These are phyloP conservation scores for Phytopythium kandeliae DNA, from an alignment of 352 stramenopile genomes.

Conservation along the genomic window DNA sequence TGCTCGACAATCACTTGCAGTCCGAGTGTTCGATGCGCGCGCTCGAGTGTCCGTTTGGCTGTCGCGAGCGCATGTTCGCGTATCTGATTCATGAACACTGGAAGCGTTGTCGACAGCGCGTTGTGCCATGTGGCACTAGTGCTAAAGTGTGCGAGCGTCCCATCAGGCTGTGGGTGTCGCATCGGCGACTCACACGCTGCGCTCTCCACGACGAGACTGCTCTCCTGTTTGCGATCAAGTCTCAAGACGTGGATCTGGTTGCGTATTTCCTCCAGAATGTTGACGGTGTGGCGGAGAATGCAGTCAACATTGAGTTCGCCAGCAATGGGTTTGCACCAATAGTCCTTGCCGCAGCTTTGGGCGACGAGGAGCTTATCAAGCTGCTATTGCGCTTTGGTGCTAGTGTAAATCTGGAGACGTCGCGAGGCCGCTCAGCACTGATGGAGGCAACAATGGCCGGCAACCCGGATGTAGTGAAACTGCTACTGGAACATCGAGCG, in stretches of 20 bases:
- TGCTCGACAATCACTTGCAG: slow-evolving; percentile 35
- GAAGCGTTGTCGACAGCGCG: slow-evolving; percentile 55
- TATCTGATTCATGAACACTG: slow-evolving; percentile 58
- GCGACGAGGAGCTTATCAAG: slow-evolving; percentile 40
- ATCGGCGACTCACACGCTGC: slow-evolving; percentile 36
- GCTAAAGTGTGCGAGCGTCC: slow-evolving; percentile 43
- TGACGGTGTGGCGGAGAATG: slow-evolving; percentile 11
- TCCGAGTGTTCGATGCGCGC: slow-evolving; percentile 49
- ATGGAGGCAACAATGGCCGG: slow-evolving; percentile 50
- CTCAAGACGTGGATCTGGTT: slow-evolving; percentile 50
- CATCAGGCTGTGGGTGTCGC: slow-evolving; percentile 51
- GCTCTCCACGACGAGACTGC: slow-evolving; percentile 42
- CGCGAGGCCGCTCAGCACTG: slow-evolving; percentile 52
- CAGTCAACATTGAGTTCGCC: slow-evolving; percentile 51
- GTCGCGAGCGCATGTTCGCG: slow-evolving; percentile 45
- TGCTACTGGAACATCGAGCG: slow-evolving; percentile 60
- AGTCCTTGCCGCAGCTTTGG: slow-evolving; percentile 38
- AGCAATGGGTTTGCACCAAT: slow-evolving; percentile 62
- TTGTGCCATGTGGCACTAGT: slow-evolving; percentile 53
- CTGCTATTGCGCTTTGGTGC: slow-evolving; percentile 57
- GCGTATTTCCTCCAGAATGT: slow-evolving; percentile 57
- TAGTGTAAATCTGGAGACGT: slow-evolving; percentile 66
- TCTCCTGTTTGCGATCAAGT: slow-evolving; percentile 59
- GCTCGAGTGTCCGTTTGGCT: slow-evolving; percentile 53
- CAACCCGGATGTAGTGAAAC: slow-evolving; percentile 36